A percentile compares a stretch with the other conserved stretches of the same genome.
phyloP scores from a whole-genome alignment of 352 stramenopile species.

The Pythium sukuiense region DNA sequence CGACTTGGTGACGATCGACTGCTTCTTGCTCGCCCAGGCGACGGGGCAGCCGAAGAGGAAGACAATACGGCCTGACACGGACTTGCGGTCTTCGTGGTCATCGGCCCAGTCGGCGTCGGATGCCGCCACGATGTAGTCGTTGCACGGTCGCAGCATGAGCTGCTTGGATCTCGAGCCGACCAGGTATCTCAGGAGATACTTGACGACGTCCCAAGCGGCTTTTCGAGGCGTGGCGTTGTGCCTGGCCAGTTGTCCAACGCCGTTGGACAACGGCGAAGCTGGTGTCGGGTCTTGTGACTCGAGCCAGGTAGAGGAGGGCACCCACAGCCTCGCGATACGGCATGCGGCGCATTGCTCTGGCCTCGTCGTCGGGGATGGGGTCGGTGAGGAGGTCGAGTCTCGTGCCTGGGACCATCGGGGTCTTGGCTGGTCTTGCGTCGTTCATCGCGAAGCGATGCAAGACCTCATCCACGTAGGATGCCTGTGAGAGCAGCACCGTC shows the following conservation, averaged over 20 bases:
- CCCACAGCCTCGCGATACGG: slow-evolving; percentile 18
- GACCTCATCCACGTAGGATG: too few relatives aligned
- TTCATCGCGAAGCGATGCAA: slow-evolving; percentile 17
- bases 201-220: too few relatives aligned
- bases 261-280: too few relatives aligned
- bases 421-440: neutral
- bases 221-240: too few relatives aligned
- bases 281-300: too few relatives aligned
- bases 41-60: slow-evolving; percentile 13
- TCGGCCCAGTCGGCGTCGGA: slow-evolving; percentile 22
- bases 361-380: neutral
- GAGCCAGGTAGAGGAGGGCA: neutral
- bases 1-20: slow-evolving; percentile 15
- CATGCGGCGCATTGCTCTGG: neutral
- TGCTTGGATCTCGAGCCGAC: too few relatives aligned
- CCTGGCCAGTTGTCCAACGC: too few relatives aligned
- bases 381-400: slow-evolving; percentile 2
- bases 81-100: slow-evolving; percentile 13
- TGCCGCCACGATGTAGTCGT: neutral
- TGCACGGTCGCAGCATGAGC: neutral
- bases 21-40: slow-evolving; percentile 15
- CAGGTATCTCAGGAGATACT: too few relatives aligned
- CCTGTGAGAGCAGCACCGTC: too few relatives aligned
- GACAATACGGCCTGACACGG: slow-evolving; percentile 10
- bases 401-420: slow-evolving; percentile 17